A percentile compares a stretch with the other conserved stretches of the same genome.
phyloP scores from a whole-genome alignment of 1,284 basidiomycete genomes.

The Microbotryum scabiosae region DNA sequence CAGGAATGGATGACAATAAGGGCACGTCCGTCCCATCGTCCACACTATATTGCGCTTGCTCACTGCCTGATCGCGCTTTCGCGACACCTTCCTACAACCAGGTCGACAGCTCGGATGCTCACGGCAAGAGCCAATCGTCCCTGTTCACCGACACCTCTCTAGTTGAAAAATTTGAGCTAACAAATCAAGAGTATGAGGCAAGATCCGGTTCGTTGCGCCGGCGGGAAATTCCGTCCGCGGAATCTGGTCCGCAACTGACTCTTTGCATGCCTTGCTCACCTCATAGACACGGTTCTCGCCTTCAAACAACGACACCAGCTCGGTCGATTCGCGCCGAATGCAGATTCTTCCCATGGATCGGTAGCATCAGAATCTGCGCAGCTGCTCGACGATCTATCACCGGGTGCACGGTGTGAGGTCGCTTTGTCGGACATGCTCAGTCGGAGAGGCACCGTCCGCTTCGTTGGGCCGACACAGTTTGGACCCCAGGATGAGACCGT shows the following conservation, averaged over 20 bases:
- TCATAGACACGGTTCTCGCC: constrained; percentile 73
- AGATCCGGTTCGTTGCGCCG: constrained; percentile 51
- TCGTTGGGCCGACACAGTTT: constrained; percentile 73
- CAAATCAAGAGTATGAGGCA: constrained; percentile 69
- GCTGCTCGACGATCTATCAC: constrained; percentile 46
- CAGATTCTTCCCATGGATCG: constrained; percentile 19
- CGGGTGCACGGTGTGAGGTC: constrained; percentile 73
- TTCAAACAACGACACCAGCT: constrained; percentile 84
- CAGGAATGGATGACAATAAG: constrained; percentile 39
- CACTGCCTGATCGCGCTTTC: not conserved
- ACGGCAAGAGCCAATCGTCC: constrained; percentile 54
- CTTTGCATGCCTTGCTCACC: not conserved
- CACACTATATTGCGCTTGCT: not conserved
- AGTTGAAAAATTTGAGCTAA: constrained; percentile 89
- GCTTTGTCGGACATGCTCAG: constrained; percentile 51
- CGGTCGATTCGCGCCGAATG: constrained; percentile 65
- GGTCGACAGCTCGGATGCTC: constrained; percentile 26
- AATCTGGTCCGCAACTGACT: too few relatives aligned
- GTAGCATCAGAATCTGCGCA: constrained; percentile 27
- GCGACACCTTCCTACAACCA: not conserved
- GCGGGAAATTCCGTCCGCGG: too few relatives aligned
- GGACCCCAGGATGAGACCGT: constrained; percentile 45
- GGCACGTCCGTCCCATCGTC: constrained; percentile 6
- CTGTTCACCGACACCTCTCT: constrained; percentile 74
- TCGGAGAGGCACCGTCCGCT: constrained; percentile 75